Base-by-base conservation (phyloP, 805 yeast species). In the Suhomyces sp. region DNA sequence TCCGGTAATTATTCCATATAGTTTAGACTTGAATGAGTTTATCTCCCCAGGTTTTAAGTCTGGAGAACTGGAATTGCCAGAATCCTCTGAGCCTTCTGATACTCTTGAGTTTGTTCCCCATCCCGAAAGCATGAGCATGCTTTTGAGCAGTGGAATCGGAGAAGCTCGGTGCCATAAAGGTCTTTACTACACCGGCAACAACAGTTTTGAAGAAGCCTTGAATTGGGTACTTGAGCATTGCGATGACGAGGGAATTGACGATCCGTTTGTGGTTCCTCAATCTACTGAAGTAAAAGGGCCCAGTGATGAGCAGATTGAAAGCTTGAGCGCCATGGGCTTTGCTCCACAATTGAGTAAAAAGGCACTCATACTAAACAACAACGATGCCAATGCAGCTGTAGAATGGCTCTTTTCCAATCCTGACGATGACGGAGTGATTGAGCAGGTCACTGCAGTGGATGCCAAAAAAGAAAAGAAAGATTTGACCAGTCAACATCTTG, bases 351-450 rank as follows among this genome's bases (percentile, higher is more conserved):
- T 89, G 51, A 85, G 94, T n/a, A 77, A 68, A 47, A 89, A 89
- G 57, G 96, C 97, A 0, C 71, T 94, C 41, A 51, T 78, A 17
- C 57, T 85, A 48, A 85, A 79, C 58, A 68, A 72, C 6, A 80
- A 81, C 24, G 86, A 87, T 61, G 72, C 85, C 2, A 92, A 88
- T 59, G 80, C 81, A 1, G 87, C 98, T 3, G 87, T 91, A 4
- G 97, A 91, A 53, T 94, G 98, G 98, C 77, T 94, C 6, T 94
- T 94, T 63, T 71, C 72, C 21, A 80, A 93, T 62, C 89, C 96
- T 9, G 87, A 87, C 54, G 96, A 87, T 66, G 81, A 84, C 59
- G 96, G 92, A 3, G 77, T 67, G 6, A 57, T 86, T 3, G 72
- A 74, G 3, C 54, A 39, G 24, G 19, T 41, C 1, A 19, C 44